These are phyloP conservation scores for Starmerella tilneyi DNA, from an alignment of 805 yeast species.

Conservation along the genomic window DNA sequence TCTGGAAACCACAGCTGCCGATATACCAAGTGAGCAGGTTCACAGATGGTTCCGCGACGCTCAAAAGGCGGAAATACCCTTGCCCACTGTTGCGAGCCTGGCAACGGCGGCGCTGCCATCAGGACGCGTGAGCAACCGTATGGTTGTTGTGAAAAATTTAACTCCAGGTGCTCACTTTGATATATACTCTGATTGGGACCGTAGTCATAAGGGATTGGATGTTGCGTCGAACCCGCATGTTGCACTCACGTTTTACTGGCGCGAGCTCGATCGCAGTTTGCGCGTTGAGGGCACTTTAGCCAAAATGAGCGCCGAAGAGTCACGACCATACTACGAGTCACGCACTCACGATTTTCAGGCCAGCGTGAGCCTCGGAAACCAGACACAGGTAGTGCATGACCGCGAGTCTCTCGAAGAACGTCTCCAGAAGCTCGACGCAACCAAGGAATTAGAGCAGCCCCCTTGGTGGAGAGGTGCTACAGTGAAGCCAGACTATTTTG, in stretches of 20 bases:
- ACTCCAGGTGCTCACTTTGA: slow-evolving; percentile 66
- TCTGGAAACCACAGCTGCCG: slow-evolving; percentile 23
- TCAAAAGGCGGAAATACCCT: slow-evolving; percentile 39
- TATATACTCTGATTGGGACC: slow-evolving; percentile 80
- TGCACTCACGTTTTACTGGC: slow-evolving; percentile 85
- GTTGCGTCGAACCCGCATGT: slow-evolving; percentile 61
- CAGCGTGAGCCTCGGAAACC: slow-evolving; percentile 96
- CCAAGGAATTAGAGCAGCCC: slow-evolving; percentile 75
- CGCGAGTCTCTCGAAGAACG: slow-evolving; percentile 54
- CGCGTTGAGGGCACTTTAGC: slow-evolving; percentile 81
- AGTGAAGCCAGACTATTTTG: slow-evolving; percentile 77
- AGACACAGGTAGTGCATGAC: slow-evolving; percentile 46
- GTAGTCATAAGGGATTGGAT: slow-evolving; percentile 70
- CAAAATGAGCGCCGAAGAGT: slow-evolving; percentile 56
- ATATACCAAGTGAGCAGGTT: slow-evolving; percentile 47
- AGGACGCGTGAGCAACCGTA: slow-evolving; percentile 76
- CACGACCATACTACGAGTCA: slow-evolving; percentile 66
- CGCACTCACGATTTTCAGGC: slow-evolving; percentile 85
- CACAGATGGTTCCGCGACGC: slow-evolving; percentile 79
- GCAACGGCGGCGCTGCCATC: slow-evolving; percentile 79
- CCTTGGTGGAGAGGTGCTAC: slow-evolving; percentile 91
- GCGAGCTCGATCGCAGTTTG: slow-evolving; percentile 77
- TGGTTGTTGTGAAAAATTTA: slow-evolving; percentile 76
- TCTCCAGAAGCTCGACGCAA: slow-evolving; percentile 40
- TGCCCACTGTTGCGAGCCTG: slow-evolving; percentile 76